Percentiles rank a stretch among this genome's conserved stretches.
phyloP scores from a whole-genome alignment of 78 protist species.

The Dictyostelium discoideum region DNA sequence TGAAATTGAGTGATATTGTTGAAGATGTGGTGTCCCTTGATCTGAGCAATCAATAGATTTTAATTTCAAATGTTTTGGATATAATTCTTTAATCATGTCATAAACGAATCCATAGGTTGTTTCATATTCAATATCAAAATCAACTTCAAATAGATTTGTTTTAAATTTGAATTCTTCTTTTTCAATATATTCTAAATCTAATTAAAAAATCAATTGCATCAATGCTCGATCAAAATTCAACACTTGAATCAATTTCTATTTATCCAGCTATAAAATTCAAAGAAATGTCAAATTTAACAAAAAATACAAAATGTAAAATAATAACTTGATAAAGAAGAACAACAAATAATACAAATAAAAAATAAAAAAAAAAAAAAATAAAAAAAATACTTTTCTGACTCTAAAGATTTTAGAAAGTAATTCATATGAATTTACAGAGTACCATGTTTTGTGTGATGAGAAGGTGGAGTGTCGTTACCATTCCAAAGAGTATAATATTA shows the following conservation, averaged over 20 bases:
- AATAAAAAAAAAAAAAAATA: too few relatives aligned
- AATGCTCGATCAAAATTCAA: background rate
- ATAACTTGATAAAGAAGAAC: too few relatives aligned
- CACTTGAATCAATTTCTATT: background rate
- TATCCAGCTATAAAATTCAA: background rate
- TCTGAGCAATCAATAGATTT: too few relatives aligned
- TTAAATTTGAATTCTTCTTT: background rate
- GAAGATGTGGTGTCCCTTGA: background rate
- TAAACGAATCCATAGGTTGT: background rate
- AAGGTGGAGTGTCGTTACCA: too few relatives aligned
- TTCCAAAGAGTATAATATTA: too few relatives aligned
- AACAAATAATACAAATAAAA: too few relatives aligned
- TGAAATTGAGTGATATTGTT: conserved; percentile 13
- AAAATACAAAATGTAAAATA: background rate
- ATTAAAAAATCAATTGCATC: too few relatives aligned
- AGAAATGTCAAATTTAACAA: background rate
- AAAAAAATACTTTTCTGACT: too few relatives aligned
- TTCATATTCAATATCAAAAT: background rate
- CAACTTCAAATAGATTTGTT: background rate
- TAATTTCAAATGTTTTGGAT: background rate
- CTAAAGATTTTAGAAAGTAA: too few relatives aligned
- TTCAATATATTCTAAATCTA: background rate
- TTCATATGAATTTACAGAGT: too few relatives aligned
- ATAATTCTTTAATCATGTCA: background rate
- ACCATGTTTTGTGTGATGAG: too few relatives aligned